phyloP scores from a whole-genome alignment of 1,139 yeast species.

The Taphrina populina region DNA sequence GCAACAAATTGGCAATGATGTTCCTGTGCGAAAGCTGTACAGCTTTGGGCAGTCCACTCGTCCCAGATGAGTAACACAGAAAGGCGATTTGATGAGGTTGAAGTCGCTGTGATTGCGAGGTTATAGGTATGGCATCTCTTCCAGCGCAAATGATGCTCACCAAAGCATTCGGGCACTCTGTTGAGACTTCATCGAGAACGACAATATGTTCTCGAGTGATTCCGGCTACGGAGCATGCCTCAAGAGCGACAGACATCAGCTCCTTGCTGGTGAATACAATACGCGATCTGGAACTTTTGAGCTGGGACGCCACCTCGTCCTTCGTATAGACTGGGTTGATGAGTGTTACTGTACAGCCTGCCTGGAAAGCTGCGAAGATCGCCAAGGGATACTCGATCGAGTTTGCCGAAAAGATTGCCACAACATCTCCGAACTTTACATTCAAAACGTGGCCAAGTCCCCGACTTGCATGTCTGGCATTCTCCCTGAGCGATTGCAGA shows the following conservation, averaged over 20 bases:
- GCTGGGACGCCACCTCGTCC: conserved; percentile 46
- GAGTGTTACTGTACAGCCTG: conserved; percentile 47
- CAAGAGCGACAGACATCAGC: conserved; percentile 39
- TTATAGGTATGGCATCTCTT: conserved; percentile 36
- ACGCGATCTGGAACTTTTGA: conserved; percentile 42
- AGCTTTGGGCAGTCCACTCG: conserved; percentile 60
- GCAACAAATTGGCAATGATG: conserved; percentile 40
- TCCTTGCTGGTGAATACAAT: conserved; percentile 41
- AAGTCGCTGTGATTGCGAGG: conserved; percentile 35
- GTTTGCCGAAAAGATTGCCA: conserved; percentile 44
- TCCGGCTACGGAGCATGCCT: conserved; percentile 41
- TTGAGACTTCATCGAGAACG: conserved; percentile 39
- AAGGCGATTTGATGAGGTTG: conserved; percentile 43
- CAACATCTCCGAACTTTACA: conserved; percentile 43
- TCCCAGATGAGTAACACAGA: conserved; percentile 66
- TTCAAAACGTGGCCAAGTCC: conserved; percentile 40
- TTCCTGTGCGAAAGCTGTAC: conserved; percentile 56
- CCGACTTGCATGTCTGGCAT: conserved; percentile 3
- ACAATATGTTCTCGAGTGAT: conserved; percentile 6
- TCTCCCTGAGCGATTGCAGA: conserved; percentile 3
- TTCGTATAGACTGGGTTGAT: conserved; percentile 45
- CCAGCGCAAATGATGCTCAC: conserved; percentile 31
- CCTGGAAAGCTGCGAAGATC: conserved; percentile 44
- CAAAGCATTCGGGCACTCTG: no score
- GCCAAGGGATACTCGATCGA: conserved; percentile 42